Evolutionary conservation across 345 rosid genomes (phyloP).

Genomic region (Dovyalis caffra): DNA sequence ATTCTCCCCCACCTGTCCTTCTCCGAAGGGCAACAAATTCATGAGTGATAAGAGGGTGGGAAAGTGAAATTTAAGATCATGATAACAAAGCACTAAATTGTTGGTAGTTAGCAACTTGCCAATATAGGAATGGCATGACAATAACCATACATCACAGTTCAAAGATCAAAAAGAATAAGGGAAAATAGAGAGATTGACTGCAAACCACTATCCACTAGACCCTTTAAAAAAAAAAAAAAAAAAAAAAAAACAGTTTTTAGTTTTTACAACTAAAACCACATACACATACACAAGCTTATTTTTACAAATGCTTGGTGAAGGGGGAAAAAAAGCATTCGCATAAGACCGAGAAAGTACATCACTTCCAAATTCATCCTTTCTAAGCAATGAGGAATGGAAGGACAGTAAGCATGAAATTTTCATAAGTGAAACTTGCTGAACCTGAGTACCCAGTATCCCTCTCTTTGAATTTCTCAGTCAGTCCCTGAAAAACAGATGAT

Average conservation of each 20-base stretch:
- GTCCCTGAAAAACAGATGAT: conserved; percentile 49
- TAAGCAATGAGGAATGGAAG: conserved; percentile 85
- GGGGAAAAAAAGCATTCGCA: neutral
- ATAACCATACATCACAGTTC: neutral
- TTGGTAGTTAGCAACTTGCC: neutral
- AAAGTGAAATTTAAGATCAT: neutral
- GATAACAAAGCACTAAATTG: neutral
- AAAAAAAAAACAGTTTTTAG: neutral
- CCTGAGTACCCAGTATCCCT: conserved; percentile 65
- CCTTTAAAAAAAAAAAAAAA: no score
- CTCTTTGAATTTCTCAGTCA: conserved; percentile 91
- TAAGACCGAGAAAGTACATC: neutral
- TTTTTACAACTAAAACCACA: neutral
- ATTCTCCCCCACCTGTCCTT: no score
- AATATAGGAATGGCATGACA: neutral
- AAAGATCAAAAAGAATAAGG: neutral
- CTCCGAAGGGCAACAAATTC: neutral
- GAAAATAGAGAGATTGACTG: neutral
- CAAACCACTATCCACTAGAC: neutral
- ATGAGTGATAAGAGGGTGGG: neutral
- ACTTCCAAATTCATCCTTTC: neutral
- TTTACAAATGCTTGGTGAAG: neutral
- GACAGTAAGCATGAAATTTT: conserved; percentile 79
- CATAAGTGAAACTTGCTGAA: conserved; percentile 77
- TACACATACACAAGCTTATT: neutral